phyloP scores from a whole-genome alignment of 108 stramenopile genomes.

The Seminavis robusta region DNA sequence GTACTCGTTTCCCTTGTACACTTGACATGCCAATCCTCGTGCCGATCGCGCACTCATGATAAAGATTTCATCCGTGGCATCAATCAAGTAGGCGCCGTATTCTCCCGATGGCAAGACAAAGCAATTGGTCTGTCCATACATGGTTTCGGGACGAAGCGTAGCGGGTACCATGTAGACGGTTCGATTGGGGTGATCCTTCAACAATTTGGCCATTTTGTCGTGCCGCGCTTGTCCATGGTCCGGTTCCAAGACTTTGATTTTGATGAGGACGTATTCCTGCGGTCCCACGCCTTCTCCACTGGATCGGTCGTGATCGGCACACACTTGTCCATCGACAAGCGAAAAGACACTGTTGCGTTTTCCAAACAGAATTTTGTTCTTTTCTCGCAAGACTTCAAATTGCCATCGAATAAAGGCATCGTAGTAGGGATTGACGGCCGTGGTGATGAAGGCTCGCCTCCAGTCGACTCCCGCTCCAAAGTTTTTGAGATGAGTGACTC shows the following conservation, averaged over 20 bases:
- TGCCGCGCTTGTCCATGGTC: slow-evolving; percentile 75
- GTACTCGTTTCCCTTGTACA: slow-evolving; percentile 58
- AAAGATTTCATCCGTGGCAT: slow-evolving; percentile 86
- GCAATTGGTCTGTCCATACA: slow-evolving; percentile 99
- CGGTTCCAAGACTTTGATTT: slow-evolving; percentile 86
- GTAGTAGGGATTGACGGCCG: slow-evolving; percentile 94
- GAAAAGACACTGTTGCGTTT: slow-evolving; percentile 96
- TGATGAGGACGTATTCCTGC: slow-evolving; percentile 98
- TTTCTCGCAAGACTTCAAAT: slow-evolving; percentile 82
- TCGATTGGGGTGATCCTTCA: slow-evolving; percentile 36
- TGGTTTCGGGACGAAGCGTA: slow-evolving; percentile 98
- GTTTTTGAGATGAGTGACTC: slow-evolving; percentile 82
- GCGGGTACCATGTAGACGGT: slow-evolving; percentile 94
- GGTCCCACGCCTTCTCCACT: slow-evolving; percentile 97
- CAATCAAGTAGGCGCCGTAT: slow-evolving; percentile 94
- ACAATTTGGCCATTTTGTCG: slow-evolving; percentile 56
- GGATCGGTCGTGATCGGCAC: slow-evolving; percentile 97
- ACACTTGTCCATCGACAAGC: slow-evolving; percentile 95
- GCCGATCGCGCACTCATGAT: slow-evolving; percentile 91
- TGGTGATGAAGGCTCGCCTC: slow-evolving; percentile 98
- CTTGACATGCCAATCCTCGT: slow-evolving; percentile 91
- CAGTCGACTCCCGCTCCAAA: slow-evolving; percentile 96
- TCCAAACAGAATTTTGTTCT: slow-evolving; percentile 87
- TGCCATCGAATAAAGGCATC: slow-evolving; percentile 97
- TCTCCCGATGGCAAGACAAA: slow-evolving; percentile 95